Base-by-base conservation (phyloP, 371 early-diverging fungal species). In the Mortierella sp. region DNA sequence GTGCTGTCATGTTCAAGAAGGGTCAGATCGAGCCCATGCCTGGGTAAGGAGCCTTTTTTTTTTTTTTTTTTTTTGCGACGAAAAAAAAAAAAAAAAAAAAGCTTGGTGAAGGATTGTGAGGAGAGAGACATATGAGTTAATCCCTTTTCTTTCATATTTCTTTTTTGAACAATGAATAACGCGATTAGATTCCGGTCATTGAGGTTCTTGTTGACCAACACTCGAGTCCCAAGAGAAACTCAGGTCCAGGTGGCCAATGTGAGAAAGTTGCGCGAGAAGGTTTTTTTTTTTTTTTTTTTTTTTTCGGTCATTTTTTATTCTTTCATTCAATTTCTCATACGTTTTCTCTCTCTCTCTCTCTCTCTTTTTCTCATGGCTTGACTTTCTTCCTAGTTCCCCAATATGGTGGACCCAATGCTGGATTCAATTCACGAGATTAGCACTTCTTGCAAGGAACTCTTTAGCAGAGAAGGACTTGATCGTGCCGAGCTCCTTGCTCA, bases 151-250 rank as follows among this genome's bases (percentile, higher is more conserved):
- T 4, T 60, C 25, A 26, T 16, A 23, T 50, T 19, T 65, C 30
- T 6, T 66, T 46, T 48, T 15, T 59, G 1, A 5, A 28, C 21
- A 7, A 14, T 44, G 5, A 21, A 52, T 48, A 7, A 1, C 12
- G 58, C 50, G 7, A 19, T 14, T 67, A 90, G 93, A 6, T 91
- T 93, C 72, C 82, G 84, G 59, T 82, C 93, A 0, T 60, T 94
- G 43, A 85, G 89, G 9, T 91, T 97, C 63, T 62, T 98, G 3
- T 75, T 98, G 15, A 94, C 93, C 11, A 93, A 97, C 76, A 97
- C 98, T 0, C 87, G 85, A 21, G 95, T 96, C 3, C 95, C 96
- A 30, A 92, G 95, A 68, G 92, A 96, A 66, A 98, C 98, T 1
- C 93, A 87, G 79, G 86, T 83, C 16, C 90, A 94, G 50, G 97